A percentile compares a stretch with the other conserved stretches of the same genome.
Conservation (phyloP, 345 rosid genomes). For the Stellera chamaejasme region DNA sequence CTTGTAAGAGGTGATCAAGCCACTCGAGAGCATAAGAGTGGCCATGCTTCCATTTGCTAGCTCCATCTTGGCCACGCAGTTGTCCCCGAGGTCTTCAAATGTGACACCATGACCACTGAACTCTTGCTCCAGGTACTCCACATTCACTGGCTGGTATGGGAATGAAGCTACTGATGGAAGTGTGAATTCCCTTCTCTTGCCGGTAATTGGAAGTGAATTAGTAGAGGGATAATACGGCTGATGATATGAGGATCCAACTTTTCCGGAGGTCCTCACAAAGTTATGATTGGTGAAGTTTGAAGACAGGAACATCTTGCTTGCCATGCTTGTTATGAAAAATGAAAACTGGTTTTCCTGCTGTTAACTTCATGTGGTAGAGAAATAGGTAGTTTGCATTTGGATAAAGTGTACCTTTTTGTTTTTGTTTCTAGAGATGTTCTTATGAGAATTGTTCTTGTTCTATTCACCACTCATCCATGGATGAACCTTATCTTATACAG, state of each 20-base stretch:
- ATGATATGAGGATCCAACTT: neutral
- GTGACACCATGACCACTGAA: constrained; percentile 78
- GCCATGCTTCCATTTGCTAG: constrained; percentile 62
- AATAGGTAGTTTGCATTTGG: constrained; percentile 9
- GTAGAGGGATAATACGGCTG: constrained; percentile 15
- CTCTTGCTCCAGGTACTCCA: constrained; percentile 57
- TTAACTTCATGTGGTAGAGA: constrained; percentile 5
- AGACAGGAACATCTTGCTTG: constrained; percentile 27
- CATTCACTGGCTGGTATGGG: constrained; percentile 43
- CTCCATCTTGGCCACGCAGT: constrained; percentile 55
- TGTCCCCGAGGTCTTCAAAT: constrained; percentile 56
- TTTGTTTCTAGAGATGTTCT: constrained; percentile 15
- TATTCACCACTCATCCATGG: neutral
- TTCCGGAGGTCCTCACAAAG: constrained; percentile 5
- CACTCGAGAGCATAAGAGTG: constrained; percentile 56
- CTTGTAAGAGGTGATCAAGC: constrained; percentile 74
- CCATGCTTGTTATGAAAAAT: constrained; percentile 18
- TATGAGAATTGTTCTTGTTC: neutral
- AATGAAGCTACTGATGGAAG: constrained; percentile 39
- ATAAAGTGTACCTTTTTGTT: constrained; percentile 11
- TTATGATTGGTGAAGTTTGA: constrained; percentile 20
- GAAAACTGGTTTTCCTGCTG: neutral
- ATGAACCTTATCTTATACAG: constrained; percentile 20
- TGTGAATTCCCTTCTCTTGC: constrained; percentile 22
- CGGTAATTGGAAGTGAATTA: constrained; percentile 8